A percentile compares a stretch with the other conserved stretches of the same genome.
Evolutionary conservation across 768 basidiomycete species (phyloP).

Genomic region (Leccinum disarticulatum): DNA sequence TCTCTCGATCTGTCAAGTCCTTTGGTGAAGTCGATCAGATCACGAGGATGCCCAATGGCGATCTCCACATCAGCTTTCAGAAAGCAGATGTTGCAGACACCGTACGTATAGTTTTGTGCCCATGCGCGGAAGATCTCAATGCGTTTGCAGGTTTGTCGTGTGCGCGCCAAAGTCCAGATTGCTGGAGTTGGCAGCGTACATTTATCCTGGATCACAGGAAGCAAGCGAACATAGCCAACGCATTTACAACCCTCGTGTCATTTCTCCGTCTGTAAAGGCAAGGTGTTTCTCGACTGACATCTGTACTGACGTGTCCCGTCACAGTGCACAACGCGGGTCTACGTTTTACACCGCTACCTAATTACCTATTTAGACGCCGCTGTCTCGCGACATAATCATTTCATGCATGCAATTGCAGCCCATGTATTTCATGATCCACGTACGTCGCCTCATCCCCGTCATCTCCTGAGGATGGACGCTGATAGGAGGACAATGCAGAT

Average conservation of each 20-base stretch:
- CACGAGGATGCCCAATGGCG: conserved; percentile 70
- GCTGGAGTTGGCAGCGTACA: conserved; percentile 75
- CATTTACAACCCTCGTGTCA: background rate
- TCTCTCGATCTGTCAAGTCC: conserved; percentile 40
- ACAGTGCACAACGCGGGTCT: conserved; percentile 30
- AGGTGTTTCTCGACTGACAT: background rate
- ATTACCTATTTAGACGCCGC: conserved; percentile 23
- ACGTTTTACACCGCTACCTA: conserved; percentile 28
- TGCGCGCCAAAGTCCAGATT: conserved; percentile 74
- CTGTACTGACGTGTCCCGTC: conserved; percentile 3
- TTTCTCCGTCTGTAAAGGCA: conserved; percentile 28
- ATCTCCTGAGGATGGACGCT: background rate
- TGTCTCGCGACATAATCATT: conserved; percentile 30
- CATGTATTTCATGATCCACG: conserved; percentile 32
- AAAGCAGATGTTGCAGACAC: conserved; percentile 79
- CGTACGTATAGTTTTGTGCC: conserved; percentile 40
- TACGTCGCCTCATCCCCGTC: conserved; percentile 4
- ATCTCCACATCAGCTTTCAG: conserved; percentile 74
- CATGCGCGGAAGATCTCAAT: conserved; percentile 5
- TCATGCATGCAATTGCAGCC: conserved; percentile 23
- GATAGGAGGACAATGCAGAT: conserved; percentile 18
- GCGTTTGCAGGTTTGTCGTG: conserved; percentile 62
- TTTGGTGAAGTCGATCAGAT: conserved; percentile 79
- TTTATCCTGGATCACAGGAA: conserved; percentile 71
- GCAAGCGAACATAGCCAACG: conserved; percentile 35